Conservation (phyloP, 805 yeast genomes). For the Candida morakotiae region DNA sequence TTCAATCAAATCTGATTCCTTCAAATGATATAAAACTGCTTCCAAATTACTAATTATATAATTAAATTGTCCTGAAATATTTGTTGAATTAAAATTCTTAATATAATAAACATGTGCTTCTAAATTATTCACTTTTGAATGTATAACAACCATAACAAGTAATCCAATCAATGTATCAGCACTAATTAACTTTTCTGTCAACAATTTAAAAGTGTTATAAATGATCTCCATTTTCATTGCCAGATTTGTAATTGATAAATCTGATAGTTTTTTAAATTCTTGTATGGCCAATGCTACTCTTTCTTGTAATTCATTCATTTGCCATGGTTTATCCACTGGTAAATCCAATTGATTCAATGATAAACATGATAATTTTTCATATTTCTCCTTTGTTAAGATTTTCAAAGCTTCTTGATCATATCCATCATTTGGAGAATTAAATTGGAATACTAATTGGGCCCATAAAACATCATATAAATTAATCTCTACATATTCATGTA, state of each 20-base stretch:
- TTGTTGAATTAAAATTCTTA: conserved; percentile 48
- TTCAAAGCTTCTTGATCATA: conserved; percentile 23
- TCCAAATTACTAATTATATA: conserved; percentile 82
- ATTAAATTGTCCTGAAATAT: conserved; percentile 53
- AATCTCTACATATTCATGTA: conserved; percentile 70
- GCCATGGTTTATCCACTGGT: conserved; percentile 38
- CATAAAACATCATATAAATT: conserved; percentile 67
- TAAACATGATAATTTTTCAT: conserved; percentile 32
- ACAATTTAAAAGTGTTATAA: conserved; percentile 45
- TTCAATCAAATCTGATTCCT: conserved; percentile 27
- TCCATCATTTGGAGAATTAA: conserved; percentile 21
- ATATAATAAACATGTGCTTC: conserved; percentile 66
- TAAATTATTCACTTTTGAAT: conserved; percentile 54
- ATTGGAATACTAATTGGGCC: conserved; percentile 41
- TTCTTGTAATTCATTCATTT: conserved; percentile 27
- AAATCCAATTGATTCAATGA: conserved; percentile 51
- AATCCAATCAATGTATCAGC: conserved; percentile 81
- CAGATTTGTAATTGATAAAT: conserved; percentile 36
- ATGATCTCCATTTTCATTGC: conserved; percentile 46
- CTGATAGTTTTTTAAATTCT: conserved; percentile 46
- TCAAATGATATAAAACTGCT: conserved; percentile 68
- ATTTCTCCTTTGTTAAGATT: conserved; percentile 25
- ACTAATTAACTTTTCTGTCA: conserved; percentile 20
- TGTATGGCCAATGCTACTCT: conserved; percentile 49
- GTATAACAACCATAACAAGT: conserved; percentile 64